Evolutionary conservation across 441 rosid species (phyloP), one percentile per base, ranked within the genome.

Genomic region (Viola pubescens): DNA sequence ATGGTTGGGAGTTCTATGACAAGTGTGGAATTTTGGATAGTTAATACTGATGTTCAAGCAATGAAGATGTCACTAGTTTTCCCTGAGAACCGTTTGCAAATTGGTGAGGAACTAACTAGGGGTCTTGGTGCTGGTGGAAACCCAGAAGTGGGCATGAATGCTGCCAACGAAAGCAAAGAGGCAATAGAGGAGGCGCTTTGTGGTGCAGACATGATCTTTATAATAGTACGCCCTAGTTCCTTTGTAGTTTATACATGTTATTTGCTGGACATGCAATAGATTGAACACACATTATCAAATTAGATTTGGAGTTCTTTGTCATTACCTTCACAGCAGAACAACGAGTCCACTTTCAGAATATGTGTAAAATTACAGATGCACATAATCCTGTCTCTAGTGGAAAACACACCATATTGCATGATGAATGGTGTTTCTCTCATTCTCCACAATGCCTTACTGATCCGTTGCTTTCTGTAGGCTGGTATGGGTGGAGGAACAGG

Each of bases 51-150:
- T 75, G 67, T 85, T 68, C 97, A 89, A 54, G 97, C 98, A 14
- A 82, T 94, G 91, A 86, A 79, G 63, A 80, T 89, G 85, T 90
- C 99, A 39, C 96, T 96, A 39, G 84, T 88, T 56, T 76, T 73
- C 56, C 85, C 89, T 1, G 83, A 86, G 60, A 75, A 86, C 52
- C 88, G 99, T 38, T 74, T 94, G 77, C 95, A 90, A 54, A 90
- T 94, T 58, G 99, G 99, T 67, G 80, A 79, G 72, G 99, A 94
- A 85, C 73, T 94, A 60, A 94, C 99, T 54, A 85, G 96, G 56
- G 99, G 99, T 72, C 94, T 94, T 70, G 99, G 99, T 64, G 97
- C 97, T 69, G 97, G 97, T 57, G 99, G 99, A n/a, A 94, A 90
- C 67, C 99, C 97, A 0, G 99, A 89, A 71, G 84, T 94, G 8